These are phyloP conservation scores for Tricholoma flavovirens DNA, from an alignment of 768 basidiomycete species.

Conservation along the genomic window DNA sequence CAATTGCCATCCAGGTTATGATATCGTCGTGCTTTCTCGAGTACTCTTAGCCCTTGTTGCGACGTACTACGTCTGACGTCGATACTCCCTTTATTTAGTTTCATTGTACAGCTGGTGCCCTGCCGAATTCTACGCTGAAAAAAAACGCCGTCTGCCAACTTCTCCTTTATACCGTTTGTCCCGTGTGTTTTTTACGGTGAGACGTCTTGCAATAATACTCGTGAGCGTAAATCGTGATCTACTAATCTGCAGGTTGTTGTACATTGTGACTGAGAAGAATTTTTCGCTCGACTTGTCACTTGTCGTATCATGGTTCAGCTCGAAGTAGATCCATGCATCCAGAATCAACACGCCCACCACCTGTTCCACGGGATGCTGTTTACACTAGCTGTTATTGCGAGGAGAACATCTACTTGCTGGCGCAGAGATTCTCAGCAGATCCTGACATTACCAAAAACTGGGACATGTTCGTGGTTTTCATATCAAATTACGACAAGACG, in stretches of 20 bases:
- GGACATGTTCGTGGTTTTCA: constrained; percentile 53
- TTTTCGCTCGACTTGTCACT: too few relatives aligned
- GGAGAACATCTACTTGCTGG: constrained; percentile 66
- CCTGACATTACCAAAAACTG: constrained; percentile 29
- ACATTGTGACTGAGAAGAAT: too few relatives aligned
- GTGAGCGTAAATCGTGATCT: too few relatives aligned
- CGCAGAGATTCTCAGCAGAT: constrained; percentile 33
- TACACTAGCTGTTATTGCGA: constrained; percentile 68
- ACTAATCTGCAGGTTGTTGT: too few relatives aligned
- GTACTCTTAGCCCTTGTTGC: neutral
- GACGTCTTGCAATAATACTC: too few relatives aligned
- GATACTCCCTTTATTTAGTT: neutral
- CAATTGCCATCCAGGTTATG: neutral
- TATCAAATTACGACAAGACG: constrained; percentile 58
- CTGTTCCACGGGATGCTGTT: constrained; percentile 30
- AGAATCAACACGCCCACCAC: constrained; percentile 17
- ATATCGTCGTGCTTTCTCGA: neutral
- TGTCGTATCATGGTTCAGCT: too few relatives aligned
- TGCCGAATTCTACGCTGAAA: too few relatives aligned
- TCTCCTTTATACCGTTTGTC: too few relatives aligned
- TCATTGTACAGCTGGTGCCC: neutral
- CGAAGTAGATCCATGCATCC: neutral
- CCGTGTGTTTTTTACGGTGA: too few relatives aligned
- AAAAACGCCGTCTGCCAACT: too few relatives aligned
- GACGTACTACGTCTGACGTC: neutral